phyloP scores from a whole-genome alignment of 148 eudicot species.

The Cornus suecica region DNA sequence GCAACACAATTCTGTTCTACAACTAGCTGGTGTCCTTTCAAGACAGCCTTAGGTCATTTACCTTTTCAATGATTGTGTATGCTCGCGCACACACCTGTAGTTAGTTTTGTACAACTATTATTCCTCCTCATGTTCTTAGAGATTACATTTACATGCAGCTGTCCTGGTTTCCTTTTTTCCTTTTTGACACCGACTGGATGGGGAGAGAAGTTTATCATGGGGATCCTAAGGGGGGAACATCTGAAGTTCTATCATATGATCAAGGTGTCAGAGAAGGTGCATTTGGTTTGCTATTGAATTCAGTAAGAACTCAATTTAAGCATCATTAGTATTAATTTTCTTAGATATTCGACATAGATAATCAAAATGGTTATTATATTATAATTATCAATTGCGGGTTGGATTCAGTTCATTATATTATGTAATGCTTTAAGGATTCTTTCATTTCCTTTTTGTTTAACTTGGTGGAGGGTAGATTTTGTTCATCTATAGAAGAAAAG shows the following conservation, averaged over 20 bases:
- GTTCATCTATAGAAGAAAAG: too few relatives aligned
- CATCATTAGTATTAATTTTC: slow-evolving; percentile 4
- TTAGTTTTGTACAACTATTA: slow-evolving; percentile 4
- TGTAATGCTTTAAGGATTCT: too few relatives aligned
- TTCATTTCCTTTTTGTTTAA: too few relatives aligned
- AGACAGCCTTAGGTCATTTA: background rate
- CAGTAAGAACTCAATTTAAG: slow-evolving; percentile 72
- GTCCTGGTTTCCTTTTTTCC: slow-evolving; percentile 98
- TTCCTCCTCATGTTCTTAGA: slow-evolving; percentile 6
- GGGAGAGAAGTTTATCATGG: slow-evolving; percentile 98
- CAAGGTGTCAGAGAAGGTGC: slow-evolving; percentile 99
- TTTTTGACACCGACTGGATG: slow-evolving; percentile 99
- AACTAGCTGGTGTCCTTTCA: background rate
- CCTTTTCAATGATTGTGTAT: background rate
- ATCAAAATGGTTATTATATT: background rate
- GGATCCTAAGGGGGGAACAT: slow-evolving; percentile 54
- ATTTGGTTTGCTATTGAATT: slow-evolving; percentile 96
- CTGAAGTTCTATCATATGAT: slow-evolving; percentile 65
- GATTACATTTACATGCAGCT: slow-evolving; percentile 44
- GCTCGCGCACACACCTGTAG: background rate
- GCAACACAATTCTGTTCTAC: background rate
- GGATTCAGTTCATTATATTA: background rate
- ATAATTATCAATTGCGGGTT: background rate
- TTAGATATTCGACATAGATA: background rate
- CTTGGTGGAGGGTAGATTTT: too few relatives aligned